Conservation (phyloP, 2,329 filamentous ascomycete species). For the Penicillium hesseltinei region DNA sequence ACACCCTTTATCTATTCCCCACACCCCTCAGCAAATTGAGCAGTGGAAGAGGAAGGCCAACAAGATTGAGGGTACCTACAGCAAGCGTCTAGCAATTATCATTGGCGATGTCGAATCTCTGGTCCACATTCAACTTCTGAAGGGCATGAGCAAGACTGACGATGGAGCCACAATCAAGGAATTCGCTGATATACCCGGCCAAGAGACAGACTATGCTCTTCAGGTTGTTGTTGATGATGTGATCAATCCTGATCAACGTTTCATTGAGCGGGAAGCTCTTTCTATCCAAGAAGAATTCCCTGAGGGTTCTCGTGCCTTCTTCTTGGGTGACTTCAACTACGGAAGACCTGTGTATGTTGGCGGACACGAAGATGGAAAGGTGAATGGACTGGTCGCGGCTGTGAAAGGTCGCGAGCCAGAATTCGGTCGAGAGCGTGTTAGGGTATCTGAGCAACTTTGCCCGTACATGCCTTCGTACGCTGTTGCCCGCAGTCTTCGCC, state of each 20-base stretch:
- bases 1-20: slow-evolving; percentile 66
- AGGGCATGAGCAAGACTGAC: slow-evolving; percentile 84
- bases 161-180: slow-evolving; percentile 90
- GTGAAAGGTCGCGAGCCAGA: slow-evolving; percentile 72
- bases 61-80: slow-evolving; percentile 81
- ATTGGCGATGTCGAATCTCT: slow-evolving; percentile 85
- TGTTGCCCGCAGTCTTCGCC: slow-evolving; percentile 76
- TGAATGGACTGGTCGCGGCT: slow-evolving; percentile 73
- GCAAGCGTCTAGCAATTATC: slow-evolving; percentile 83
- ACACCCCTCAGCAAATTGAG: slow-evolving; percentile 72
- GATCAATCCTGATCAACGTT: slow-evolving; percentile 84
- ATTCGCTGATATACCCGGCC: slow-evolving; percentile 78
- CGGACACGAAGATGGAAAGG: slow-evolving; percentile 70
- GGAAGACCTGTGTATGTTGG: slow-evolving; percentile 83
- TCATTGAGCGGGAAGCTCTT: slow-evolving; percentile 83
- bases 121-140: slow-evolving; percentile 90
- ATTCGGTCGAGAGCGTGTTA: slow-evolving; percentile 74
- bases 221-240: slow-evolving; percentile 90
- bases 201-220: slow-evolving; percentile 86
- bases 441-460: slow-evolving; percentile 65
- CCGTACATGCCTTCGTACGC: slow-evolving; percentile 83
- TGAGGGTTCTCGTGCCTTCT: slow-evolving; percentile 77
- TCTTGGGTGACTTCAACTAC: slow-evolving; percentile 89
- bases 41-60: slow-evolving; percentile 82
- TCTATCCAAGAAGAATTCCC: slow-evolving; percentile 93